Evolutionary conservation across 768 basidiomycete genomes (phyloP), one percentile per base, ranked within the genome.

Genomic region (Nidularia sp.): DNA sequence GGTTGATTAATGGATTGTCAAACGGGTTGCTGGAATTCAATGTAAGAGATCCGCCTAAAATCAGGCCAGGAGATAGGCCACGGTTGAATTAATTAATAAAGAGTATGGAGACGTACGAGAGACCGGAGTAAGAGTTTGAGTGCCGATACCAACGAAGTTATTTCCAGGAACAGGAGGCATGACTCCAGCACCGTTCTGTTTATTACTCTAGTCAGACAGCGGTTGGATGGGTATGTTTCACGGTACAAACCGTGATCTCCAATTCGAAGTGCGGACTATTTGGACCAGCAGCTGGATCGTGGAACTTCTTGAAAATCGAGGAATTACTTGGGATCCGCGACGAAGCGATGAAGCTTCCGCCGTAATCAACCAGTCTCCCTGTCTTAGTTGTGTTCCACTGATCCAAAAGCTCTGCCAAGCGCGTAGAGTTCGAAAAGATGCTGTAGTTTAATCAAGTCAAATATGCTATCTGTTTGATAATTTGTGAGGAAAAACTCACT

Each of bases 331-430:
- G 55, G 12, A 58, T 39, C 25, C 57, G 31, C 6, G 49, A 15
- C 42, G 44, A 58, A 2, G 47, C 46, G 29, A 50, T 48, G 3
- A 31, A 15, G 47, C 44, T 47, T 9, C 8, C n/a, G 25, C 13
- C 25, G 7, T 9, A 18, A 36, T 53, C 34, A 0, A 52, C 49
- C 3, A 56, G 47, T 5, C 55, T 54, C 0, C 60, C 60, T 1
- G 56, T 59, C 18, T 52, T 45, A 15, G 48, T 57, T 9, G n/a
- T 22, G 34, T 54, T 33, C 58, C 58, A 62, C 15, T 56, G 33
- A 15, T 34, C 46, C n/a, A 57, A 41, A 2, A 50, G 56, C 1
- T 35, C 29, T 25, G 49, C 54, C 12, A 36, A 39, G 13, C 5
- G 9, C 12, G 56, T 35, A n/a, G 44, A 9, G 22, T 45, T 45